Percentiles rank a stretch among this genome's conserved stretches.
These are phyloP conservation scores for Afroboletus lepidellus DNA, from an alignment of 1,284 basidiomycete genomes.

Conservation along the genomic window DNA sequence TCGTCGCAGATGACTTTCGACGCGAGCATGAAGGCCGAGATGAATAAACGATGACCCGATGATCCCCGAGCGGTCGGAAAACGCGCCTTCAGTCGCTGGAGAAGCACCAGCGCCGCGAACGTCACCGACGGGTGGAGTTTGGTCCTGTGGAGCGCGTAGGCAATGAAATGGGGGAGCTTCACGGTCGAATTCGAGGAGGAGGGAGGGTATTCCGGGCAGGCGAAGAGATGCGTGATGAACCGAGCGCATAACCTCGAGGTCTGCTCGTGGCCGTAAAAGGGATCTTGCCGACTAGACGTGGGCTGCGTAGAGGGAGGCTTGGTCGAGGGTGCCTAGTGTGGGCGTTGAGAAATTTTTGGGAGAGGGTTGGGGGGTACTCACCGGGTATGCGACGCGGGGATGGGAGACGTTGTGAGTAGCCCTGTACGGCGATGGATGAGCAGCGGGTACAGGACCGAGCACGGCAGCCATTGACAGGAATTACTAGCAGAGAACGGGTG, in stretches of 20 bases:
- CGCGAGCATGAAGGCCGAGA: slow-evolving; percentile 93
- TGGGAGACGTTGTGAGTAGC: slow-evolving; percentile 28
- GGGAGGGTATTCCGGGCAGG: slow-evolving; percentile 66
- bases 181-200: slow-evolving; percentile 52
- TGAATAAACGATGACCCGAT: slow-evolving; percentile 87
- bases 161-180: slow-evolving; percentile 79
- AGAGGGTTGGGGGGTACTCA: slow-evolving; percentile 4
- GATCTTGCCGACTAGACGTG: slow-evolving; percentile 43
- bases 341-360: not conserved
- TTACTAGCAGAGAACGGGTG: slow-evolving; percentile 1
- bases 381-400: slow-evolving; percentile 27
- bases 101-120: slow-evolving; percentile 80
- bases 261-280: slow-evolving; percentile 79
- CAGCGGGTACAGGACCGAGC: slow-evolving; percentile 27
- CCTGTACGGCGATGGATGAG: slow-evolving; percentile 31
- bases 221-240: slow-evolving; percentile 80
- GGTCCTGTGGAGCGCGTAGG: slow-evolving; percentile 87
- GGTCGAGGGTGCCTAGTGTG: slow-evolving; percentile 23
- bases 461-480: slow-evolving; percentile 33
- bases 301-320: slow-evolving; percentile 36
- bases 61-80: slow-evolving; percentile 92
- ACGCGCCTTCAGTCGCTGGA: slow-evolving; percentile 85
- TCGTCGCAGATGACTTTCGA: slow-evolving; percentile 93
- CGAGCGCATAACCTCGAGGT: slow-evolving; percentile 62
- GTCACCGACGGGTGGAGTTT: slow-evolving; percentile 82